Percentiles rank a stretch among this genome's conserved stretches.
phyloP scores from a whole-genome alignment of 768 basidiomycete species.

The Agaricus sinodeliciosus region DNA sequence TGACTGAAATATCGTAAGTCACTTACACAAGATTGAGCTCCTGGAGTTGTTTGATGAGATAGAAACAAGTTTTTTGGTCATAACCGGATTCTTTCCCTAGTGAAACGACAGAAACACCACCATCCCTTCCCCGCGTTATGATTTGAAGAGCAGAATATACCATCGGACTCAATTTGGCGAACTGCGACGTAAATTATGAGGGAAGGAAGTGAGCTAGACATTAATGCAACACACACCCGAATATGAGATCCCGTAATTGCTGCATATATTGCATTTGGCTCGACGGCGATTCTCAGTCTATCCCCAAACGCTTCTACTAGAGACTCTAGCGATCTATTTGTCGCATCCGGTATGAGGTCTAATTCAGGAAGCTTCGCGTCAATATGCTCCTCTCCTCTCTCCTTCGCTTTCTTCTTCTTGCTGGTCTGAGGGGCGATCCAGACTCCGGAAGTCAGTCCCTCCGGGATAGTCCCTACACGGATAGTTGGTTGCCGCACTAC shows the following conservation, averaged over 20 bases:
- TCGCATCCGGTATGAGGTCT: conserved; percentile 49
- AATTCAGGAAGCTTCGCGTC: conserved; percentile 41
- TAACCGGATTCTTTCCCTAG: conserved; percentile 74
- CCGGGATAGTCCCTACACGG: conserved; percentile 64
- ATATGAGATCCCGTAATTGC: conserved; percentile 85
- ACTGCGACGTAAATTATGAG: conserved; percentile 33
- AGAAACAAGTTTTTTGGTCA: conserved; percentile 87
- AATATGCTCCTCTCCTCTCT: conserved; percentile 41
- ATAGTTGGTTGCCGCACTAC: conserved; percentile 72
- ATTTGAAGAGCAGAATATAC: conserved; percentile 81
- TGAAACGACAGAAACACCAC: conserved; percentile 72
- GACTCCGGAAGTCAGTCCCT: conserved; percentile 55
- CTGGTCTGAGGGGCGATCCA: conserved; percentile 74
- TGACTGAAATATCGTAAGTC: background rate
- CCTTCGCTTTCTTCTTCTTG: conserved; percentile 57
- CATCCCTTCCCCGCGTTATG: conserved; percentile 73
- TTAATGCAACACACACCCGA: conserved; percentile 41
- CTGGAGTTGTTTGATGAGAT: conserved; percentile 71
- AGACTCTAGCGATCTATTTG: conserved; percentile 46
- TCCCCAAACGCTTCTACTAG: conserved; percentile 54
- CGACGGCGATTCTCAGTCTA: conserved; percentile 64
- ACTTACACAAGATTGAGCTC: conserved; percentile 70
- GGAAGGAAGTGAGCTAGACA: background rate
- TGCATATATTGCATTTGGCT: conserved; percentile 65
- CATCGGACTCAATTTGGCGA: conserved; percentile 75